Base-by-base conservation (phyloP, 352 stramenopile genomes). In the Globisporangium uncinulatum region DNA sequence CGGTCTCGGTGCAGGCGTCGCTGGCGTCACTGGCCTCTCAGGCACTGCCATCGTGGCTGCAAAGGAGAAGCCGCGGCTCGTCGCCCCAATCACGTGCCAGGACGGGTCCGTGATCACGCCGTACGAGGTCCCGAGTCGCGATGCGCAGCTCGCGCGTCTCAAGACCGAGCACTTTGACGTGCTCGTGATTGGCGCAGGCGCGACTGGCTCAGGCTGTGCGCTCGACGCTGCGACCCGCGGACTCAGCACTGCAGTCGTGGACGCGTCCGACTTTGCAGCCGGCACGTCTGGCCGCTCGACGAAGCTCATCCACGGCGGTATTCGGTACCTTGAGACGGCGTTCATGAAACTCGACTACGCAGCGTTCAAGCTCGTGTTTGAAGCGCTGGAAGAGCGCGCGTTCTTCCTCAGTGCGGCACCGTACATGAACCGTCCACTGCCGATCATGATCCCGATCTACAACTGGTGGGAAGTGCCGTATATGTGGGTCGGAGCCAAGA, bases 361-460 rank as follows among this genome's bases (percentile, higher is more conserved):
- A 13, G 78, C 87, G 24, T 95, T 94, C 59, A 88, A 94, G 60
- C 86, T 98, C 21, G 94, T 98, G 52, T 74, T 92, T 50, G 94
- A 98, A 68, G 94, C 94, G 20, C 76, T 98, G 5, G 85, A 97
- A 56, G 94, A 98, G 75, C 83, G 94, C 19, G 76, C 73, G 39
- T 96, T 97, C 71, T 97, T 98, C 75, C 72, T 98, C 11, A 76
- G 87, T 47, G 89, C 92, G 0, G 92, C 92, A 37, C 94, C 94
- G 19, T 98, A 98, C 74, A 97, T 98, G 84, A 97, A 97, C 71
- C 83, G 83, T 13, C 84, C 92, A 48, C 63, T 98, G 64, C 92
- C 92, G 13, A 98, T 98, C 76, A 97, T 98, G 89, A 97, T 98
- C 63, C 92, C 94, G 46, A 92, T 97, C 62, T 97, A 98, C 74